A percentile compares a stretch with the other conserved stretches of the same genome.
Conservation (phyloP, 441 rosid genomes). For the Erodium chrysanthum region DNA sequence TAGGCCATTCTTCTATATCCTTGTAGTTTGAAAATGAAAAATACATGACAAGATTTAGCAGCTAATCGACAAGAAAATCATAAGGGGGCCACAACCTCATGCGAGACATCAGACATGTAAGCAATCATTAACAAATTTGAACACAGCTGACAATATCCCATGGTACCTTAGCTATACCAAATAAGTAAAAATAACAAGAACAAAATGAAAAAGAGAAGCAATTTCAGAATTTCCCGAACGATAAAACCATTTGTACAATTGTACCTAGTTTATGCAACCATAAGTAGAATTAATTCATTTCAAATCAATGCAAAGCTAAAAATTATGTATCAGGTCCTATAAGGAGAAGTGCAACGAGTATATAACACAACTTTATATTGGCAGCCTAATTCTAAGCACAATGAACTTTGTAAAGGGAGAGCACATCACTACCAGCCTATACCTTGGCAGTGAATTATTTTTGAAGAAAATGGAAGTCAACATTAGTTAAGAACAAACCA, state of each 20-base stretch:
- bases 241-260: not conserved
- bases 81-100: not conserved
- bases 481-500: not conserved
- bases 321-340: not conserved
- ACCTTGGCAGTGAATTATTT: not conserved
- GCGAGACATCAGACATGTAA: constrained; percentile 3
- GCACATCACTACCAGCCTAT: not conserved
- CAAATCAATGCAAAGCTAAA: not conserved
- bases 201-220: not conserved
- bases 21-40: constrained; percentile 14
- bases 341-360: not conserved
- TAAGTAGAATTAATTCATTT: not conserved
- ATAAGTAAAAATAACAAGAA: not conserved
- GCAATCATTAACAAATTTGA: not conserved
- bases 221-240: not conserved
- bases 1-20: constrained; percentile 80
- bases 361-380: not conserved
- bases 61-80: constrained; percentile 5
- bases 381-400: not conserved
- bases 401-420: not conserved
- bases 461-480: not conserved
- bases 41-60: constrained; percentile 12
- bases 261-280: not conserved
- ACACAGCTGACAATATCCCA: not conserved
- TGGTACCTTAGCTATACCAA: not conserved